phyloP scores from a whole-genome alignment of 768 basidiomycete species.

The Pleurotus eryngii region DNA sequence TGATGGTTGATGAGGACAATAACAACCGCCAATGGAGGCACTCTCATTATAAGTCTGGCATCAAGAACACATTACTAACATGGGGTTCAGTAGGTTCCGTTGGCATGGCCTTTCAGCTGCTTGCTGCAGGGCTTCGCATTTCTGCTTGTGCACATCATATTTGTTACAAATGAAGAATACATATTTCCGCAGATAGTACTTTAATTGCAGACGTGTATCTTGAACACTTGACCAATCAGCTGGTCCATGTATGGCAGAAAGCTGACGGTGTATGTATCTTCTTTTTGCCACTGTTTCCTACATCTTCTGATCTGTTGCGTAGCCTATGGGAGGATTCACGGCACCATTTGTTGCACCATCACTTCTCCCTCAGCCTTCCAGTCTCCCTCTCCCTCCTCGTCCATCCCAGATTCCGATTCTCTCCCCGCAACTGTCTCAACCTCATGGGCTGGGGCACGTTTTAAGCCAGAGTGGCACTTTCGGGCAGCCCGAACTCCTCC shows the following conservation, averaged over 20 bases:
- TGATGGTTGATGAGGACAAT: neutral
- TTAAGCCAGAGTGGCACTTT: neutral
- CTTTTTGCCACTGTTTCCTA: neutral
- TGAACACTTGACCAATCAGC: neutral
- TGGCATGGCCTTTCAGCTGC: neutral
- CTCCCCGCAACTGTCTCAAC: neutral
- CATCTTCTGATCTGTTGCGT: neutral
- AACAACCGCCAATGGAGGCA: neutral
- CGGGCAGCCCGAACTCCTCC: neutral
- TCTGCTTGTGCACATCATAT: neutral
- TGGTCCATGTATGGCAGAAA: neutral
- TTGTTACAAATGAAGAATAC: neutral
- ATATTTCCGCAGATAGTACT: neutral
- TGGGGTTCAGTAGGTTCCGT: constrained; percentile 1
- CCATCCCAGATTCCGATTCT: neutral
- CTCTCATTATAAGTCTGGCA: neutral
- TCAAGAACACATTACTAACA: neutral
- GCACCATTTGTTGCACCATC: too few relatives aligned
- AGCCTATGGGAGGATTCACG: neutral
- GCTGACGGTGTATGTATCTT: neutral
- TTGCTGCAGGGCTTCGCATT: constrained; percentile 1
- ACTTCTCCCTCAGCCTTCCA: neutral
- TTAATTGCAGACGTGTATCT: neutral
- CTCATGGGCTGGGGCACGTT: neutral
- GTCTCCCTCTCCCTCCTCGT: neutral